Base-by-base conservation (phyloP, 2,329 filamentous ascomycete species). In the Aspergillus sp. region DNA sequence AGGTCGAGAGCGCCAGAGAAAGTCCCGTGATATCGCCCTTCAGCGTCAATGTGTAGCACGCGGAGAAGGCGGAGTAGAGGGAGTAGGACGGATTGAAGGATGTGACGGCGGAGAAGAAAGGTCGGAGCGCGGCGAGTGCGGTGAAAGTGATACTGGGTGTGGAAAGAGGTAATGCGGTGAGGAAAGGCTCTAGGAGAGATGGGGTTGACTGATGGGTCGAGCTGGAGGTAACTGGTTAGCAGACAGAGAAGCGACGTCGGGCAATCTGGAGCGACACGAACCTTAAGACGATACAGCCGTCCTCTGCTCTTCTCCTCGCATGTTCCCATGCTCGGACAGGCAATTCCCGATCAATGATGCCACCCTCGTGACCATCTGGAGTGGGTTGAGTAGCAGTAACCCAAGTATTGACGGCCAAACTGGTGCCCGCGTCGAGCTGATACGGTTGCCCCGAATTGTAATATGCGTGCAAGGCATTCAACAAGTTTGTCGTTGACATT, bases 401-500 rank as follows among this genome's bases (percentile, higher is more conserved):
- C 93, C 93, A 97, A 58, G 92, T 97, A 79, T 98, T 98, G 65
- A 98, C 92, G 0, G 95, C 93, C 45, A 98, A 76, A 74, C 92
- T 96, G 39, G 93, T 95, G 66, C 91, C 92, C 52, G 92, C 88
- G 76, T 99, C 95, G 50, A 99, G 85, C 63, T 84, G 84, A 74
- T 96, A 95, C n/a, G 94, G 87, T 70, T 92, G 87, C 31, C 87
- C 88, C 3, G 90, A 87, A 52, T 91, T 85, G 76, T 96, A 98
- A 71, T 90, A 89, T 68, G 91, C 92, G 78, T 99, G 95, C 50
- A 97, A 84, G 57, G 91, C 87, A 78, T 98, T 98, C 57, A 99
- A 85, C 51, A 98, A 85, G 0, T 92, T 96, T 1, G 93, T 96
- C 2, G 94, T 96, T 6, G 94, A 96, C 56, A 97, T 88, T 73